Evolutionary conservation across 257 asterid species (phyloP).

Genomic region (Solanum paucissectum): DNA sequence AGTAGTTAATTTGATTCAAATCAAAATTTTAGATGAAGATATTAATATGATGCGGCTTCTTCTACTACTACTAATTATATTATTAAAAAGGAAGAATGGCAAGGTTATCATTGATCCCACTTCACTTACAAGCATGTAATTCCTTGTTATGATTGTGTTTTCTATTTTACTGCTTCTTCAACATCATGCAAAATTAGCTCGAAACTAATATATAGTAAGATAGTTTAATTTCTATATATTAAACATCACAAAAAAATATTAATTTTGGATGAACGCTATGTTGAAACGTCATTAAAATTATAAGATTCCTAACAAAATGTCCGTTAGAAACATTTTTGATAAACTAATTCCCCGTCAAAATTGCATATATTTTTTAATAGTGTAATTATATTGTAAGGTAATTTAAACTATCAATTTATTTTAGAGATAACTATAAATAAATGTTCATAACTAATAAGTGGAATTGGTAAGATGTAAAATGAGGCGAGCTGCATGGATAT

Average conservation of each 20-base stretch:
- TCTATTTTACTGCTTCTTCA: constrained; percentile 9
- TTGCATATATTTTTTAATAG: background rate
- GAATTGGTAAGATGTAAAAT: background rate
- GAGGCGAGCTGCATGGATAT: background rate
- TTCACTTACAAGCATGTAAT: constrained; percentile 29
- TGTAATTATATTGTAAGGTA: background rate
- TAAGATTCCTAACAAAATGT: background rate
- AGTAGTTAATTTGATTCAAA: background rate
- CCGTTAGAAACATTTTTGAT: background rate
- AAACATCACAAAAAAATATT: background rate
- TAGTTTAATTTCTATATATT: background rate
- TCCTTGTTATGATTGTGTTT: constrained; percentile 23
- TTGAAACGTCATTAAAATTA: background rate
- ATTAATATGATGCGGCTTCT: background rate
- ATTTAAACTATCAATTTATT: background rate
- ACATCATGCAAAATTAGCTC: background rate
- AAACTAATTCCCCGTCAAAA: background rate
- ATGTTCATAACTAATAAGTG: background rate
- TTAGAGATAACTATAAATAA: background rate
- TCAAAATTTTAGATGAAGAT: background rate
- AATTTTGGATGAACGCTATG: background rate
- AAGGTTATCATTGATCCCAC: constrained; percentile 31
- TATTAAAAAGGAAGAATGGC: constrained; percentile 1
- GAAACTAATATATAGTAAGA: background rate
- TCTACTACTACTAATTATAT: background rate